Conservation (phyloP, 2,329 filamentous ascomycete genomes). For the Colletotrichum theobromicola region DNA sequence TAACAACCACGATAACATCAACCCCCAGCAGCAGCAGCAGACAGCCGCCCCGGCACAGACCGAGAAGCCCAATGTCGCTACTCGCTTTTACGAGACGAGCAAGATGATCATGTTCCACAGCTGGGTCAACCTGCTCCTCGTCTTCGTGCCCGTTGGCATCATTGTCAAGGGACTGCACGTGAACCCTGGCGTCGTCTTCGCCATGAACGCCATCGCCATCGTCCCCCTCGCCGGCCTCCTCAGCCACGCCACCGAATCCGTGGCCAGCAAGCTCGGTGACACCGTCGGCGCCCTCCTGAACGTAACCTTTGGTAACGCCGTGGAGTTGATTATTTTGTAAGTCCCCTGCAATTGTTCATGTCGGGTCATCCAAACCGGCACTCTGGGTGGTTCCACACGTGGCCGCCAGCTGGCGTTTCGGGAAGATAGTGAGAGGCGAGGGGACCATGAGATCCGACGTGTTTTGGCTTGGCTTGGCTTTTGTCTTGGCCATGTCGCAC, state of each 20-base stretch:
- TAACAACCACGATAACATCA: conserved; percentile 16
- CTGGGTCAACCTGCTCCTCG: conserved; percentile 78
- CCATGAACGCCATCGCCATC: conserved; percentile 77
- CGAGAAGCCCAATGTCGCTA: neutral
- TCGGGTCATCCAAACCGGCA: neutral
- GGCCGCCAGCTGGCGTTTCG: neutral
- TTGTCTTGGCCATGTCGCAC: conserved; percentile 11
- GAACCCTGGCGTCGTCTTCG: conserved; percentile 64
- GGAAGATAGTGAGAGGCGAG: conserved; percentile 8
- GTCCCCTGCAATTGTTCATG: conserved; percentile 23
- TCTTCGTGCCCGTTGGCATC: conserved; percentile 83
- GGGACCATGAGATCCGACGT: neutral
- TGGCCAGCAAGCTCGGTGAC: conserved; percentile 75
- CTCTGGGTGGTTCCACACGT: neutral
- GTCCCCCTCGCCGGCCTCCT: conserved; percentile 76
- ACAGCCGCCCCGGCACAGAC: neutral
- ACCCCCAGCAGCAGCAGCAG: neutral
- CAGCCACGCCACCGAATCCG: conserved; percentile 76
- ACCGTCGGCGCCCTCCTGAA: conserved; percentile 76
- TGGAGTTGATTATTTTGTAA: conserved; percentile 80
- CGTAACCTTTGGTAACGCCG: conserved; percentile 80
- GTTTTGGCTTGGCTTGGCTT: conserved; percentile 1
- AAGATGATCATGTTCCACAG: conserved; percentile 69
- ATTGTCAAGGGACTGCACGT: conserved; percentile 62
- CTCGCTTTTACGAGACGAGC: conserved; percentile 15